These are phyloP conservation scores for Neoarthrinium moseri DNA, from an alignment of 2,329 filamentous ascomycete genomes.

Conservation along the genomic window DNA sequence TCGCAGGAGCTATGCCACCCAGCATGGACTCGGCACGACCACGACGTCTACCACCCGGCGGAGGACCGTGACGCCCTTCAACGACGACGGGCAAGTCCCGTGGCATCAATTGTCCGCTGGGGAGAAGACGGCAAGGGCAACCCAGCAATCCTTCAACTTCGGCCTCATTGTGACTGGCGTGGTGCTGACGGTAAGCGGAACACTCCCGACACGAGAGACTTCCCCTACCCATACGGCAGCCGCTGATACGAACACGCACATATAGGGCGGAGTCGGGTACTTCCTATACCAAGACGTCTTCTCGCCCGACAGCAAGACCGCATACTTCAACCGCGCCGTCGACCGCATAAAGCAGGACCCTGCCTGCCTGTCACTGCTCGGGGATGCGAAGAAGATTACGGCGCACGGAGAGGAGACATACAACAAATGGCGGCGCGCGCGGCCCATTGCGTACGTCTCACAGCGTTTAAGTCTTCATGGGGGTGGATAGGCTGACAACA, in stretches of 20 bases:
- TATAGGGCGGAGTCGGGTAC: slow-evolving; percentile 72
- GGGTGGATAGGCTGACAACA: slow-evolving; percentile 24
- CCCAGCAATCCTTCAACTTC: slow-evolving; percentile 89
- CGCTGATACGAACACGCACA: not conserved
- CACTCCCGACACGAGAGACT: not conserved
- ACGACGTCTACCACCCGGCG: slow-evolving; percentile 49
- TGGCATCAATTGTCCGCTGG: slow-evolving; percentile 74
- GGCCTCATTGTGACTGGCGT: slow-evolving; percentile 73
- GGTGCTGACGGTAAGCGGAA: slow-evolving; percentile 64
- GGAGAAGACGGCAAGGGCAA: slow-evolving; percentile 82
- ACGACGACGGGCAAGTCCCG: slow-evolving; percentile 78
- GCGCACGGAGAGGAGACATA: slow-evolving; percentile 79
- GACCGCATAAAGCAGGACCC: slow-evolving; percentile 73
- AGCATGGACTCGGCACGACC: slow-evolving; percentile 40
- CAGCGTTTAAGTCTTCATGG: not conserved
- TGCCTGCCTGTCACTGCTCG: slow-evolving; percentile 71
- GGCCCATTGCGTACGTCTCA: slow-evolving; percentile 55
- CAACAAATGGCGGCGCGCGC: slow-evolving; percentile 75
- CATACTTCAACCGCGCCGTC: slow-evolving; percentile 85
- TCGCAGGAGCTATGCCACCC: slow-evolving; percentile 58
- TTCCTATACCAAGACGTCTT: slow-evolving; percentile 82
- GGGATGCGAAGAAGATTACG: slow-evolving; percentile 70
- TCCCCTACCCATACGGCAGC: not conserved
- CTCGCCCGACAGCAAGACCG: slow-evolving; percentile 79
- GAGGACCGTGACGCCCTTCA: slow-evolving; percentile 76